A percentile compares a stretch with the other conserved stretches of the same genome.
Evolutionary conservation across 352 stramenopile genomes (phyloP).

Genomic region (Plasmopara halstedii): DNA sequence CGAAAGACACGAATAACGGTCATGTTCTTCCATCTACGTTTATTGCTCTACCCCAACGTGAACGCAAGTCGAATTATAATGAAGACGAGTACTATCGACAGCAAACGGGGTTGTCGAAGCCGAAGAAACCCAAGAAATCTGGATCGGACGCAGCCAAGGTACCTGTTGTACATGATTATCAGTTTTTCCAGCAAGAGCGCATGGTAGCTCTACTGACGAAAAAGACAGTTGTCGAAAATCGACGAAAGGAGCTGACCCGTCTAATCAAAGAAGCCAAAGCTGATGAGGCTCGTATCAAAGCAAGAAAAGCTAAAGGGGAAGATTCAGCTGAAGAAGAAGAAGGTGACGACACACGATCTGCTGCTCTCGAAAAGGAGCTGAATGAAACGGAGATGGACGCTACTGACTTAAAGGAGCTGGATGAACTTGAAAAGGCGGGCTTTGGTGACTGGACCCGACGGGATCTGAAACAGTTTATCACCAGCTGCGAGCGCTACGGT

Average conservation of each 20-base stretch:
- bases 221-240: conserved; percentile 86
- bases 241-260: conserved; percentile 74
- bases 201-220: conserved; percentile 82
- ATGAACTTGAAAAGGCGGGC: conserved; percentile 77
- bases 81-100: conserved; percentile 96
- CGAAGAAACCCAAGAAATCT: conserved; percentile 85
- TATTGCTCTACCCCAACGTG: conserved; percentile 75
- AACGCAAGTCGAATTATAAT: conserved; percentile 93
- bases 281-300: conserved; percentile 73
- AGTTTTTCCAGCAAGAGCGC: conserved; percentile 91
- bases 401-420: conserved; percentile 57
- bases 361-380: conserved; percentile 73
- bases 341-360: conserved; percentile 42
- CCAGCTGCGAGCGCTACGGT: conserved; percentile 91
- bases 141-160: conserved; percentile 84
- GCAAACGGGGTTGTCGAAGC: conserved; percentile 68
- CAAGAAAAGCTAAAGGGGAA: conserved; percentile 60
- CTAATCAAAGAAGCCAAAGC: conserved; percentile 79
- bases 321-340: conserved; percentile 54
- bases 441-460: conserved; percentile 94
- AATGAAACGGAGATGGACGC: conserved; percentile 67
- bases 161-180: conserved; percentile 91
- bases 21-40: conserved; percentile 86
- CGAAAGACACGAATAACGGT: conserved; percentile 78
- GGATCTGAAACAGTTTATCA: conserved; percentile 86